Evolutionary conservation across 2,329 filamentous ascomycete species (phyloP), one percentile per base, ranked within the genome.

Genomic region (Cryphonectria carpinicola): DNA sequence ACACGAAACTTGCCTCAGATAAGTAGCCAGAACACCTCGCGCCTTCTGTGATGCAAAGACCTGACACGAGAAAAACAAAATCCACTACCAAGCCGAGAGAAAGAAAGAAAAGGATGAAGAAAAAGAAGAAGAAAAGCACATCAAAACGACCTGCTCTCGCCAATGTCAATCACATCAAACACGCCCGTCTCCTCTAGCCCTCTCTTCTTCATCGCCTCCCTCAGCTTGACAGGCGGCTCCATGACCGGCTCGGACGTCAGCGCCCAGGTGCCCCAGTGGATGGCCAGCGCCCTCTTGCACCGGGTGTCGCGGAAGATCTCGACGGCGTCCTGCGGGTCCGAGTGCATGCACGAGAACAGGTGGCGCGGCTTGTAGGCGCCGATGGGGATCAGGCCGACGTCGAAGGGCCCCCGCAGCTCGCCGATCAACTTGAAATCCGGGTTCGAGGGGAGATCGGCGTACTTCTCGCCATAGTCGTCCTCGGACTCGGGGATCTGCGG

Each of bases 231-330:
- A 1, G 94, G 94, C 62, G 95, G 95, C 82, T 97, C 94, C 70
- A 95, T 79, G 1, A 97, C 92, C 71, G 95, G 92, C 80, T 98
- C 95, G 72, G 89, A 86, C 0, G 95, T 97, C 75, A 97, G 81
- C 0, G 93, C 90, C 94, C 95, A 98, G 0, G 92, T 91, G 2
- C 94, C 95, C 94, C 95, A 98, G 78, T 98, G 95, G 75, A 98
- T 97, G 1, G 89, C 95, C 82, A 98, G 85, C 32, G 94, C 95
- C 25, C 83, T 84, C 76, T 88, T 85, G 83, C 95, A 98, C 75
- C 87, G 87, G 0, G 93, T 97, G 76, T 98, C 95, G 8, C 85
- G 80, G 80, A 97, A 97, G 75, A 98, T 97, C 76, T 96, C 93
- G 52, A 97, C 94, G 0, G 91, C 88, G 78, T 98, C 95, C 74